phyloP scores from a whole-genome alignment of 1,284 basidiomycete species.

The Fistulina hepatica region DNA sequence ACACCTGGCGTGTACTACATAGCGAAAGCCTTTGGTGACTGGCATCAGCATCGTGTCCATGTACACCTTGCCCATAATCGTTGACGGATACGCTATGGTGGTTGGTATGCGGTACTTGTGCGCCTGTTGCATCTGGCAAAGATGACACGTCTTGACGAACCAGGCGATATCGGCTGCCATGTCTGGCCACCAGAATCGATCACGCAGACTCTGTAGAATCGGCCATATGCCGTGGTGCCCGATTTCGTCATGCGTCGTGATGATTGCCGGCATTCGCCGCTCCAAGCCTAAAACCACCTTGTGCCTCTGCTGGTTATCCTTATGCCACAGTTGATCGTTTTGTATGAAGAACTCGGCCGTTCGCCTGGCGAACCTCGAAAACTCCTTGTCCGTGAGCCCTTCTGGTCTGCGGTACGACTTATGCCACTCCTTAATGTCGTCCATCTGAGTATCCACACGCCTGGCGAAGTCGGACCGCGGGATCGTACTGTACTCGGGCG shows the following conservation, averaged over 20 bases:
- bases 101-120: constrained; percentile 16
- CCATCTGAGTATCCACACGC: constrained; percentile 13
- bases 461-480: constrained; percentile 8
- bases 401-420: constrained; percentile 10
- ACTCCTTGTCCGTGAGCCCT: constrained; percentile 9
- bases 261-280: no score
- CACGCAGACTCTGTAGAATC: constrained; percentile 1
- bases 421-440: constrained; percentile 12
- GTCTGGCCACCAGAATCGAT: constrained; percentile 12
- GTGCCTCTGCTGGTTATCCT: constrained; percentile 14
- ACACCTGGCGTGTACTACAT: constrained; percentile 19
- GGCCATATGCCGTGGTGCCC: constrained; percentile 17
- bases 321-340: constrained; percentile 15
- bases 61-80: constrained; percentile 24
- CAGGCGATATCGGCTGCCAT: constrained; percentile 8
- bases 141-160: constrained; percentile 4
- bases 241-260: constrained; percentile 18
- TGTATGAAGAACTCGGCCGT: constrained; percentile 14
- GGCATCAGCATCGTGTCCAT: constrained; percentile 22
- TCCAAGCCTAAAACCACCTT: constrained; percentile 15
- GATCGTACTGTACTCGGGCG: constrained; percentile 5
- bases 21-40: constrained; percentile 17
- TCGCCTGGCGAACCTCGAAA: constrained; percentile 8
- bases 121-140: constrained; percentile 4
- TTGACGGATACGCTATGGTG: constrained; percentile 19